phyloP scores from a whole-genome alignment of 306 rosid species.

The Quercus ilex region DNA sequence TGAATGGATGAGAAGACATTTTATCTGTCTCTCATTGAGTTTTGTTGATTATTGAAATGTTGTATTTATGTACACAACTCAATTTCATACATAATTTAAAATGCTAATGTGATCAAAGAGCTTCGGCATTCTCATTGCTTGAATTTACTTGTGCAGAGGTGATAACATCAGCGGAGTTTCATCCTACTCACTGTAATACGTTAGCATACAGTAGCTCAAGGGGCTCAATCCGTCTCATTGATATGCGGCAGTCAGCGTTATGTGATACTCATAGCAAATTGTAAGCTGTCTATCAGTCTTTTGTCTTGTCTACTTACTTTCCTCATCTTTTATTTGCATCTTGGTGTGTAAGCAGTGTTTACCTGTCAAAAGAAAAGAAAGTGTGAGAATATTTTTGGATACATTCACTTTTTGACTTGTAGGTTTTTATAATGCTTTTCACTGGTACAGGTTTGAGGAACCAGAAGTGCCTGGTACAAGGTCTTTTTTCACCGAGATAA shows the following conservation, averaged over 20 bases:
- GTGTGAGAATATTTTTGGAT: neutral
- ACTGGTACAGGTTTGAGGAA: constrained; percentile 83
- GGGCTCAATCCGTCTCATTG: constrained; percentile 95
- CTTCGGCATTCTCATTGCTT: neutral
- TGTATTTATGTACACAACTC: neutral
- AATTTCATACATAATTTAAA: neutral
- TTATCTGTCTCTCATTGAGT: neutral
- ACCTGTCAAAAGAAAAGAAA: neutral
- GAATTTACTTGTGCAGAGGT: constrained; percentile 71
- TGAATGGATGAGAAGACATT: neutral
- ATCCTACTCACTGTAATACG: constrained; percentile 87
- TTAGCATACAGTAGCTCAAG: constrained; percentile 98
- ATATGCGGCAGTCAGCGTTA: constrained; percentile 95
- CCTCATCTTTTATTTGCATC: neutral
- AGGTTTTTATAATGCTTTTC: neutral
- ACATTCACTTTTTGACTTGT: neutral
- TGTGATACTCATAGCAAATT: constrained; percentile 93
- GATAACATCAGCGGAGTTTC: constrained; percentile 98
- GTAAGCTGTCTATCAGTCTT: constrained; percentile 42
- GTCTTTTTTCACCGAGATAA: constrained; percentile 96
- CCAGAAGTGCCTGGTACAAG: constrained; percentile 90
- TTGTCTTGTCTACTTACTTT: constrained; percentile 9
- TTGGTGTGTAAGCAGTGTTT: neutral
- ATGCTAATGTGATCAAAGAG: neutral
- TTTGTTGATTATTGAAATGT: neutral